Percentiles rank a stretch among this genome's conserved stretches.
Conservation (phyloP, 2,329 filamentous ascomycete species). For the Keithomyces neogunnii region DNA sequence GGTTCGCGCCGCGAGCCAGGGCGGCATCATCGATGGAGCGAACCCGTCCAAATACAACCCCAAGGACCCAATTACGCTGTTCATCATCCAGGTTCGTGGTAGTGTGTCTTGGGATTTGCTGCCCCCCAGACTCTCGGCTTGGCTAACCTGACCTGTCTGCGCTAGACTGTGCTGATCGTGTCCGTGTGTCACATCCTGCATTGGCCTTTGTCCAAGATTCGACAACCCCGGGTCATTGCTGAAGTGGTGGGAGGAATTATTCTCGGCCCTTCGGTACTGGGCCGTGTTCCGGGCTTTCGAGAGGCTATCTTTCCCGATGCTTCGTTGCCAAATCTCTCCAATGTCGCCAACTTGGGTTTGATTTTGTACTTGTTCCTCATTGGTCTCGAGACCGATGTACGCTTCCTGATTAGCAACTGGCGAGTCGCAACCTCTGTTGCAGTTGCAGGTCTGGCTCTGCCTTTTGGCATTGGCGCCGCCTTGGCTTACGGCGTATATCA, state of each 20-base stretch:
- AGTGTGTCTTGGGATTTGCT: background rate
- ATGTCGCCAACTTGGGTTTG: constrained; percentile 76
- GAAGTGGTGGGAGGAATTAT: constrained; percentile 81
- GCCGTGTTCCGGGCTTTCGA: constrained; percentile 72
- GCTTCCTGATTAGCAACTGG: constrained; percentile 74
- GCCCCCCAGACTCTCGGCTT: background rate
- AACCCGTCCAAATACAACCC: constrained; percentile 62
- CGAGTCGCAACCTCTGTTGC: constrained; percentile 69
- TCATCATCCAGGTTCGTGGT: constrained; percentile 59
- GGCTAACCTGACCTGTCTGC: background rate
- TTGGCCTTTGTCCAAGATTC: constrained; percentile 66
- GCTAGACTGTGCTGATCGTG: constrained; percentile 34
- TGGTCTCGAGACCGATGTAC: constrained; percentile 76
- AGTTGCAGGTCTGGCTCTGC: constrained; percentile 69
- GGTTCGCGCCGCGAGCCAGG: constrained; percentile 29
- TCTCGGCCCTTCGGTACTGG: constrained; percentile 81
- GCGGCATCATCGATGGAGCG: constrained; percentile 61
- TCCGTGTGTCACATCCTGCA: constrained; percentile 49
- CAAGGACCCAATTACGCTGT: constrained; percentile 64
- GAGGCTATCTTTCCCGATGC: constrained; percentile 65
- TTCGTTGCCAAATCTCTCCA: constrained; percentile 66
- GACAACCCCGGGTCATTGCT: constrained; percentile 75
- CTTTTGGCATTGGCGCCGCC: constrained; percentile 73
- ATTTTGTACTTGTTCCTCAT: constrained; percentile 83
- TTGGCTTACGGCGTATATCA: constrained; percentile 77